phyloP scores from a whole-genome alignment of 2,329 filamentous ascomycete species.

The Diplodia seriata region DNA sequence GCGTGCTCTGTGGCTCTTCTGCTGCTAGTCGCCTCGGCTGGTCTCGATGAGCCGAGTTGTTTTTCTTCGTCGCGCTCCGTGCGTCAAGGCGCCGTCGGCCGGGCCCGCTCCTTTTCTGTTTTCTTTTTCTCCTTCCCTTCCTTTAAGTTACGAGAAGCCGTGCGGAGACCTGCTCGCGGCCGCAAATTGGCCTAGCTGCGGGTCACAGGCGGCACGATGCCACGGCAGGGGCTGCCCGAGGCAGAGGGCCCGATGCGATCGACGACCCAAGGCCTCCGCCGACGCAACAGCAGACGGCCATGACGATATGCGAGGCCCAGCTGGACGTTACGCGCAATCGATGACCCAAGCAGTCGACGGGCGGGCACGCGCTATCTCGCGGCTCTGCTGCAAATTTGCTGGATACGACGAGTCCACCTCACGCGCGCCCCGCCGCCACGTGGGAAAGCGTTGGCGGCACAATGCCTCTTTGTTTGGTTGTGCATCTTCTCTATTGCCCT shows the following conservation, averaged over 20 bases:
- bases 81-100: too few species aligned
- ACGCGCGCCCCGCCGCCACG: neutral
- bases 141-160: neutral
- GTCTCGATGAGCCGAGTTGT: neutral
- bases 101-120: neutral
- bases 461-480: too few species aligned
- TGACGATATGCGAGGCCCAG: neutral
- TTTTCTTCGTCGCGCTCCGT: too few species aligned
- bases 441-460: neutral
- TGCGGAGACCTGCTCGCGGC: too few species aligned
- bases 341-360: constrained; percentile 1
- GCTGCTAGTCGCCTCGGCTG: too few species aligned
- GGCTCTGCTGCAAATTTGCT: constrained; percentile 25
- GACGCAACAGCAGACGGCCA: neutral
- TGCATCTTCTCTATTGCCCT: neutral
- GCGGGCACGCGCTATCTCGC: neutral
- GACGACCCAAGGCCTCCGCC: neutral
- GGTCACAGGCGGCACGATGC: neutral
- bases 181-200: neutral
- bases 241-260: neutral
- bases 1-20: neutral
- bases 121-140: neutral
- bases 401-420: constrained; percentile 5
- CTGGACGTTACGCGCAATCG: constrained; percentile 9
- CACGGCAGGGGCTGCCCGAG: neutral